A percentile compares a stretch with the other conserved stretches of the same genome.
These are phyloP conservation scores for Solanum chilense DNA, from an alignment of 257 asterid genomes.

Conservation along the genomic window DNA sequence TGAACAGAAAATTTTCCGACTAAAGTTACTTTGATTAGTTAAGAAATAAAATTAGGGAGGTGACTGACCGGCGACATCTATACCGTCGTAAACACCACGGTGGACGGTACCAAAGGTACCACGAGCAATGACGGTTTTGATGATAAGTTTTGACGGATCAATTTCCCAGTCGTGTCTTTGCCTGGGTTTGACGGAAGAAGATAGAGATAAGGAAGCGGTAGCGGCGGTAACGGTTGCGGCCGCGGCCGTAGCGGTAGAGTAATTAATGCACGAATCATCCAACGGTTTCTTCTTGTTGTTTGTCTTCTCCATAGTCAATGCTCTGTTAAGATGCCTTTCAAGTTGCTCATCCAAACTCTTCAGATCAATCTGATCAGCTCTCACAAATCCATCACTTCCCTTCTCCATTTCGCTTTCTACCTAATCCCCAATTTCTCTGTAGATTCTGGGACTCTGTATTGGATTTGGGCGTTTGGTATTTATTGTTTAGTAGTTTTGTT, in stretches of 20 bases:
- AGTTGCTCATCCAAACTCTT: slow-evolving; percentile 84
- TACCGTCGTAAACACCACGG: background rate
- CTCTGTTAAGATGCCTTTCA: slow-evolving; percentile 55
- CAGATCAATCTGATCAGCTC: slow-evolving; percentile 93
- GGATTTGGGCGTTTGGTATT: background rate
- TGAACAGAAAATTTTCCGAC: background rate
- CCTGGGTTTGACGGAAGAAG: background rate
- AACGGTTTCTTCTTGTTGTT: slow-evolving; percentile 22
- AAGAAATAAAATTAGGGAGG: background rate
- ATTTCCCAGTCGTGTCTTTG: slow-evolving; percentile 20
- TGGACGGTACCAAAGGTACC: slow-evolving; percentile 1
- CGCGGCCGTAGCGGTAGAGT: slow-evolving; percentile 4
- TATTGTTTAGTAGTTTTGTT: background rate
- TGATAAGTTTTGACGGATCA: background rate
- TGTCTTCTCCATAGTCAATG: slow-evolving; percentile 52
- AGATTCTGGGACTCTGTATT: background rate
- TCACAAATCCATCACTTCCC: slow-evolving; percentile 57
- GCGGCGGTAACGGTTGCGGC: background rate
- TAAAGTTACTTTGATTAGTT: background rate
- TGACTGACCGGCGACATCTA: slow-evolving; percentile 1
- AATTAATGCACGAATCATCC: slow-evolving; percentile 2
- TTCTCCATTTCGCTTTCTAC: slow-evolving; percentile 58
- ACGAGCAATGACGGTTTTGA: slow-evolving; percentile 48
- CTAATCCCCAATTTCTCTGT: background rate
- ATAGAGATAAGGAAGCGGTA: background rate